Conservation (phyloP, 768 basidiomycete species). For the Pleurotus giganteus region DNA sequence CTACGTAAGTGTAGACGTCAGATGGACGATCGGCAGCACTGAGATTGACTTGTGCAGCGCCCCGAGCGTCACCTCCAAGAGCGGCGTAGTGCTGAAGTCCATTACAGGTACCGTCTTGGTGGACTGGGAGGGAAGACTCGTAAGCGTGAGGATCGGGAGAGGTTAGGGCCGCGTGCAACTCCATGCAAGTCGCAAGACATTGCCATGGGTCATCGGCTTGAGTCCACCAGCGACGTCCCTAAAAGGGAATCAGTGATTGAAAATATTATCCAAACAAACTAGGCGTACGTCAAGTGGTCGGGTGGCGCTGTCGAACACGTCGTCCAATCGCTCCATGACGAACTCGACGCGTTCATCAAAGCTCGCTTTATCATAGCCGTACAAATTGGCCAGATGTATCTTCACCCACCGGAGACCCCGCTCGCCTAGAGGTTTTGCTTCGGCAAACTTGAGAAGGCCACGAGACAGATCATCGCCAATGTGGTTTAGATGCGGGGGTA, state of each 20-base stretch:
- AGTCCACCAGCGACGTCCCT: conserved; percentile 87
- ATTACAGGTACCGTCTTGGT: conserved; percentile 98
- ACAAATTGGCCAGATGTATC: conserved; percentile 91
- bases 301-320: conserved; percentile 80
- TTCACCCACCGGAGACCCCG: conserved; percentile 92
- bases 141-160: conserved; percentile 63
- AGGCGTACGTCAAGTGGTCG: conserved; percentile 68
- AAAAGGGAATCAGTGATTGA: background rate
- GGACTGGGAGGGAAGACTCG: conserved; percentile 78
- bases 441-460: conserved; percentile 82
- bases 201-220: conserved; percentile 97
- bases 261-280: conserved; percentile 2
- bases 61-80: conserved; percentile 85
- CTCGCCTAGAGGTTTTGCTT: conserved; percentile 74
- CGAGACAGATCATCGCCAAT: conserved; percentile 93
- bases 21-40: conserved; percentile 80
- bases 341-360: conserved; percentile 91
- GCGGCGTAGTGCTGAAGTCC: conserved; percentile 99
- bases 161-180: conserved; percentile 77
- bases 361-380: conserved; percentile 91
- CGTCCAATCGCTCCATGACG: conserved; percentile 66
- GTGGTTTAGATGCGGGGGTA: conserved; percentile 93
- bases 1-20: conserved; percentile 94
- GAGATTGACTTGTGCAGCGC: conserved; percentile 92
- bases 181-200: conserved; percentile 89